Conservation (phyloP, 768 basidiomycete species). For the Mycena vitilis region DNA sequence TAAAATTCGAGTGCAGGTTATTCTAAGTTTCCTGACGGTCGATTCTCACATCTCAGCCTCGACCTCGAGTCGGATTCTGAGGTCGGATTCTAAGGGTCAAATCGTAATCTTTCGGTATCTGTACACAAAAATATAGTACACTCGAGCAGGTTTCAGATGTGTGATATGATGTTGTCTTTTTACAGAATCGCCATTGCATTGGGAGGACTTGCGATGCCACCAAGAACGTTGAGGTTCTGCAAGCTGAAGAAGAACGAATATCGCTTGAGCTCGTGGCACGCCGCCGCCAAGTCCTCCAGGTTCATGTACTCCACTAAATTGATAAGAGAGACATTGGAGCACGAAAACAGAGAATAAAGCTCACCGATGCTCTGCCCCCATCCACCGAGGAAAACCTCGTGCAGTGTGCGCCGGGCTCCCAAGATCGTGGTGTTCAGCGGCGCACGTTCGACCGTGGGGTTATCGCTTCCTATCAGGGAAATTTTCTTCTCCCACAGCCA, state of each 20-base stretch:
- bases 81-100: no score
- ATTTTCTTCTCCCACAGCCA: slow-evolving; percentile 35
- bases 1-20: no score
- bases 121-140: no score
- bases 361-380: slow-evolving; percentile 32
- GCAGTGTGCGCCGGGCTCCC: slow-evolving; percentile 13
- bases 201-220: slow-evolving; percentile 29
- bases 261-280: slow-evolving; percentile 20
- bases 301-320: slow-evolving; percentile 26
- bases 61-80: no score
- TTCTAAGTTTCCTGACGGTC: no score
- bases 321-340: no score
- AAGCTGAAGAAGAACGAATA: slow-evolving; percentile 29
- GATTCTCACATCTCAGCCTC: no score
- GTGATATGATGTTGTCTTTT: no score
- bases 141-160: no score
- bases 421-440: background rate
- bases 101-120: no score
- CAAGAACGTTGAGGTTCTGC: slow-evolving; percentile 29
- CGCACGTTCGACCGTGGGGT: slow-evolving; percentile 20
- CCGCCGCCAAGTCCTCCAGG: slow-evolving; percentile 17
- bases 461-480: slow-evolving; percentile 25
- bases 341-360: no score
- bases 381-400: slow-evolving; percentile 29
- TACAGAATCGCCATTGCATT: slow-evolving; percentile 24